These are phyloP conservation scores for Laguncularia racemosa DNA, from an alignment of 345 rosid species.

Conservation along the genomic window DNA sequence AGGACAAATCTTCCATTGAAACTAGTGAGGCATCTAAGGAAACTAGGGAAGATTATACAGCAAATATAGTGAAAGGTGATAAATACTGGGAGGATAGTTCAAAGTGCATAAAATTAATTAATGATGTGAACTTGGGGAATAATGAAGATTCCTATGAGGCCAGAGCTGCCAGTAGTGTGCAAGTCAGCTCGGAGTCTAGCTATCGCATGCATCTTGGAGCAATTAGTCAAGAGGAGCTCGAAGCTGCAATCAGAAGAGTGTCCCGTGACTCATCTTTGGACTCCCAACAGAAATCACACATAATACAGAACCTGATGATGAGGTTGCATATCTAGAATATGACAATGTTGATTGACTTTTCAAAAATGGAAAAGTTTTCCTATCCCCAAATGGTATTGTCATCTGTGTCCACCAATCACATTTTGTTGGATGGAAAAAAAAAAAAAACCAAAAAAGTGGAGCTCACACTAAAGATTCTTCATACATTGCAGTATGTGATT, in stretches of 20 bases:
- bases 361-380: background rate
- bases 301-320: conserved; percentile 64
- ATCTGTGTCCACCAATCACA: too few species aligned
- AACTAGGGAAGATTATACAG: conserved; percentile 9
- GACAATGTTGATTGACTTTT: conserved; percentile 1
- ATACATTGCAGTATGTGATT: too few species aligned
- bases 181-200: conserved; percentile 17
- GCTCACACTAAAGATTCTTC: too few species aligned
- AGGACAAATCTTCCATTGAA: conserved; percentile 8
- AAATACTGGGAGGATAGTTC: conserved; percentile 13
- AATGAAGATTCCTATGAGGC: conserved; percentile 13
- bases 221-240: conserved; percentile 58
- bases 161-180: conserved; percentile 2
- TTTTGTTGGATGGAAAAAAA: too few species aligned
- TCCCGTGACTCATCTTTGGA: conserved; percentile 60
- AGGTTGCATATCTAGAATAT: conserved; percentile 35
- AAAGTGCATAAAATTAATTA: conserved; percentile 19
- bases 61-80: conserved; percentile 15
- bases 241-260: conserved; percentile 57
- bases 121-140: conserved; percentile 15
- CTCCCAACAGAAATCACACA: conserved; percentile 45
- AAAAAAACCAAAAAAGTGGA: too few species aligned
- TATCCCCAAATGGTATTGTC: background rate
- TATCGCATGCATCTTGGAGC: conserved; percentile 25
- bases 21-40: conserved; percentile 12